Base-by-base conservation (phyloP, 1,284 basidiomycete genomes). In the Rhodotorula sp. region DNA sequence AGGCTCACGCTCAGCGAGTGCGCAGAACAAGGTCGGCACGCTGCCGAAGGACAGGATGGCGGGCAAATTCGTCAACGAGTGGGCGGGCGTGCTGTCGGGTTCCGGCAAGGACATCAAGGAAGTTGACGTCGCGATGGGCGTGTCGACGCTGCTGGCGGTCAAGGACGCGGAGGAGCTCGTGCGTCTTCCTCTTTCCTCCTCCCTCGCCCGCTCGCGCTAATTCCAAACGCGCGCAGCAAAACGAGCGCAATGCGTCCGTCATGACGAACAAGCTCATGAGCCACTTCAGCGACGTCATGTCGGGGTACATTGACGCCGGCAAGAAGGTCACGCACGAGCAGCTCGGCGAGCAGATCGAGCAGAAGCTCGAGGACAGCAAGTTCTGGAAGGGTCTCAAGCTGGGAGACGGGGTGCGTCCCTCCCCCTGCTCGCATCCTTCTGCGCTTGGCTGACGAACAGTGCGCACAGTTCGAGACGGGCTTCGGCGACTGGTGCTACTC, bases 131-230 rank as follows among this genome's bases (percentile, higher is more conserved):
- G 85, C 88, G 0, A 82, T 87, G 4, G 88, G 90, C 0, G 83
- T 97, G 27, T 91, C 93, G 0, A 84, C 89, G 0, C 84, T 94
- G 64, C 88, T 97, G 84, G 89, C 91, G 0, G 87, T 89, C 39
- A 98, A 97, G 82, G 95, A 98, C 77, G 88, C 89, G 25, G 92
- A 97, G 44, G 96, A 98, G 81, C 80, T 94, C 68, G 94, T 94
- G 76, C 74, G 90, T 19, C 39, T 44, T 84, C 44, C 27, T 32
- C 46, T n/a, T 27, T 46, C 25, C 10, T 2, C 51, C 3, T 32
- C 10, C 67, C 29, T 70, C 55, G 48, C 65, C 36, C 15, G 19
- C 27, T 29, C 15, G 29, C 41, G 34, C 44, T 61, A 34, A 61
- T 46, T 34, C 36, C 9, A 4, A 7, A 9, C 15, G 12, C 73